Evolutionary conservation across 2,329 filamentous ascomycete genomes (phyloP).

Genomic region (Botrytis paeoniae): DNA sequence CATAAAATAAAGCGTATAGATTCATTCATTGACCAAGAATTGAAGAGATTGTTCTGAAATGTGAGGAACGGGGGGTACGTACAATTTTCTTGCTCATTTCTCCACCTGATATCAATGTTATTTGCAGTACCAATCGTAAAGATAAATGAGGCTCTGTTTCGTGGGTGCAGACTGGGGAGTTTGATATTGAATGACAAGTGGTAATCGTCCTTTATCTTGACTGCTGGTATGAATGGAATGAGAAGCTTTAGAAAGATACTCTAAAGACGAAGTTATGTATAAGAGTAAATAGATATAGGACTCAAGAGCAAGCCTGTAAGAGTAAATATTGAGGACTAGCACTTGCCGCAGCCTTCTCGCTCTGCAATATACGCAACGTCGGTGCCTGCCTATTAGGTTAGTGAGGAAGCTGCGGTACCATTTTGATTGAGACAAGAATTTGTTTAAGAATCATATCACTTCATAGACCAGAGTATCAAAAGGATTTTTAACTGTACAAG

Average conservation of each 20-base stretch:
- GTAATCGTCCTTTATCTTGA: background rate
- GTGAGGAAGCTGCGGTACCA: background rate
- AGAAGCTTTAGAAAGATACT: background rate
- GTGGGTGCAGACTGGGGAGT: background rate
- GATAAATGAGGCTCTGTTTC: background rate
- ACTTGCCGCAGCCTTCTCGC: background rate
- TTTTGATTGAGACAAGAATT: background rate
- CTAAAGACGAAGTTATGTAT: background rate
- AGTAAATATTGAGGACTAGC: background rate
- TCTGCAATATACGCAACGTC: background rate
- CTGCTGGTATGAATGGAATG: background rate
- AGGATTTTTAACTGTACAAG: background rate
- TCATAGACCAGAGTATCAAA: background rate
- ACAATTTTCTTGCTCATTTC: rapidly evolving
- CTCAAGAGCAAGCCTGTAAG: background rate
- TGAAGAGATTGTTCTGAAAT: background rate
- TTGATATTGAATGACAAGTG: background rate
- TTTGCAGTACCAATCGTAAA: background rate
- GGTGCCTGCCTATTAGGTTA: background rate
- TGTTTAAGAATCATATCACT: background rate
- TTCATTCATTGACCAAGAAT: background rate
- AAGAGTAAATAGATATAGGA: background rate
- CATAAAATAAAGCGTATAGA: background rate
- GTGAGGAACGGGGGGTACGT: background rate
- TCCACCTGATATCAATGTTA: background rate